Evolutionary conservation across 2,329 filamentous ascomycete species (phyloP).

Genomic region (Hortaea werneckii): DNA sequence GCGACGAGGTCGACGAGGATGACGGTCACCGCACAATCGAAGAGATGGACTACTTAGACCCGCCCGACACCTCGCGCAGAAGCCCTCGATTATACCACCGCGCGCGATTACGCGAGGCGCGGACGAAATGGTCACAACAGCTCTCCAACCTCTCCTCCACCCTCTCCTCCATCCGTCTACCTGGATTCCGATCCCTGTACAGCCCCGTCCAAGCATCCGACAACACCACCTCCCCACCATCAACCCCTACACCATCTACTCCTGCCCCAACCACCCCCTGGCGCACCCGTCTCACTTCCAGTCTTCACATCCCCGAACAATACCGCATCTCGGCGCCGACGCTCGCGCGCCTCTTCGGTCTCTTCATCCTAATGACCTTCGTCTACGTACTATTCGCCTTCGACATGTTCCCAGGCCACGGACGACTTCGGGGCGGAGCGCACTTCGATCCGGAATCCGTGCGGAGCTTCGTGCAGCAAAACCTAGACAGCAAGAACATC

Average conservation of each 20-base stretch:
- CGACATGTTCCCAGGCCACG: slow-evolving; percentile 65
- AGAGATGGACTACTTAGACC: slow-evolving; percentile 76
- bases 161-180: slow-evolving; percentile 47
- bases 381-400: slow-evolving; percentile 80
- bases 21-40: slow-evolving; percentile 65
- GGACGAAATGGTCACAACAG: slow-evolving; percentile 45
- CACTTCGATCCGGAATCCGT: slow-evolving; percentile 79
- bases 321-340: slow-evolving; percentile 52
- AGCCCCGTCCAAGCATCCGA: slow-evolving; percentile 9
- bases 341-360: slow-evolving; percentile 61
- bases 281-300: slow-evolving; percentile 7
- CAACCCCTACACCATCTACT: not conserved
- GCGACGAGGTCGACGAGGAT: slow-evolving; percentile 43
- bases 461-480: slow-evolving; percentile 61
- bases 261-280: slow-evolving; percentile 6
- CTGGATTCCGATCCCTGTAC: slow-evolving; percentile 37
- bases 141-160: slow-evolving; percentile 47
- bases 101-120: slow-evolving; percentile 30
- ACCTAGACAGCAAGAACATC: slow-evolving; percentile 54
- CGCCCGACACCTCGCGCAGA: slow-evolving; percentile 14
- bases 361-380: slow-evolving; percentile 64
- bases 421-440: slow-evolving; percentile 47
- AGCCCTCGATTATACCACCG: slow-evolving; percentile 23
- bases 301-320: slow-evolving; percentile 35
- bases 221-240: slow-evolving; percentile 2